Base-by-base conservation (phyloP, 768 basidiomycete genomes). In the Trametes gibbosa region DNA sequence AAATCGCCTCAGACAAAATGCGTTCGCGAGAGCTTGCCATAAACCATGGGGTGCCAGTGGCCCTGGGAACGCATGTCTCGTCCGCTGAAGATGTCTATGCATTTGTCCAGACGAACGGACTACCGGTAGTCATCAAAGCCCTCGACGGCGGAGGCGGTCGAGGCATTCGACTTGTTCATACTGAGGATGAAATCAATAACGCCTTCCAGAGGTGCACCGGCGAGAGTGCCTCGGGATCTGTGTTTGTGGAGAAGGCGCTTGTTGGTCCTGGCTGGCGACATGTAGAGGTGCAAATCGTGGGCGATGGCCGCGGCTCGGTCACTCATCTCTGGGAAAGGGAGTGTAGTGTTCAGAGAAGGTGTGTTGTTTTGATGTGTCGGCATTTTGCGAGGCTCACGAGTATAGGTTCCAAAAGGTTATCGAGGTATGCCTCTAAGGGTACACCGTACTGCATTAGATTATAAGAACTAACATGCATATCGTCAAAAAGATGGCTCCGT, bases 321-420 rank as follows among this genome's bases (percentile, higher is more conserved):
- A 67, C 72, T 2, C 69, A 74, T 46, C 67, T 72, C 24, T 72
- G 72, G 40, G 75, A 75, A 51, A 61, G 75, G 24, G 75, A 76
- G 39, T 76, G 75, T 55, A 68, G 65, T 42, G 67, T 71, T 1
- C 75, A 76, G 55, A 58, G 75, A 25, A 61, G 74, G 48, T 72
- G 71, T 32, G 64, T 42, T 10, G 4, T 53, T 6, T 9, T 1
- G 55, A 14, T 41, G 9, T 16, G n/a, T 32, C 17, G 32, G 8
- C 3, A 21, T 25, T 41, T n/a, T 21, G 17, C n/a, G 19, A 51
- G 16, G 23, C 54, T 60, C 19, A 58, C 23, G 7, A 27, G 17
- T 16, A 14, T 29, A 63, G 62, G 34, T 78, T 79, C 58, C 74
- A 76, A 63, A 76, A 76, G 60, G 68, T 76, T 0, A 65, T 74